A percentile compares a stretch with the other conserved stretches of the same genome.
These are phyloP conservation scores for Senna siamea DNA, from an alignment of 306 rosid species.

Conservation along the genomic window DNA sequence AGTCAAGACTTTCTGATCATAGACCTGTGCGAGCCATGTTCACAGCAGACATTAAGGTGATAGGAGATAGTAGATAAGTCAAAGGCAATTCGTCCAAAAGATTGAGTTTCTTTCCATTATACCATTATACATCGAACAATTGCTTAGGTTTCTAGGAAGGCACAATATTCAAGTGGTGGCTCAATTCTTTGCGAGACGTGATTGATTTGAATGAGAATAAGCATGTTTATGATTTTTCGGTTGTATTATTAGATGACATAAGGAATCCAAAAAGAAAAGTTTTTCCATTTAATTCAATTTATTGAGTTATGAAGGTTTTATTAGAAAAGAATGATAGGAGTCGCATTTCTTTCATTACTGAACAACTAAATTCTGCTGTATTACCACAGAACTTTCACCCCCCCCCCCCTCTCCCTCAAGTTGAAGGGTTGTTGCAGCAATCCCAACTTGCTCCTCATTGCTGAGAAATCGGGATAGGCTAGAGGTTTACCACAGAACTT, in stretches of 20 bases:
- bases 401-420: too few relatives aligned
- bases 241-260: not conserved
- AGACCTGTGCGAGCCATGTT: constrained; percentile 57
- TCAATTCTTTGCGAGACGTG: constrained; percentile 41
- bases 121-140: too few relatives aligned
- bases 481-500: too few relatives aligned
- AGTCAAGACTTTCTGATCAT: constrained; percentile 56
- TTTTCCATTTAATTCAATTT: too few relatives aligned
- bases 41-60: constrained; percentile 42
- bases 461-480: too few relatives aligned
- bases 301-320: too few relatives aligned
- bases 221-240: not conserved
- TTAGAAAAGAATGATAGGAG: too few relatives aligned
- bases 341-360: too few relatives aligned
- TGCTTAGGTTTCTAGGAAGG: constrained; percentile 16
- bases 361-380: too few relatives aligned
- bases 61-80: constrained; percentile 1
- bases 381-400: too few relatives aligned
- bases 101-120: constrained; percentile 16
- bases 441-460: too few relatives aligned
- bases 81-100: constrained; percentile 44
- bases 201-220: constrained; percentile 26
- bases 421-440: too few relatives aligned
- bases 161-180: constrained; percentile 11
- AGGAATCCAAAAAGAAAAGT: not conserved